Conservation (phyloP, 2,329 filamentous ascomycete genomes). For the Claviceps spartinae region DNA sequence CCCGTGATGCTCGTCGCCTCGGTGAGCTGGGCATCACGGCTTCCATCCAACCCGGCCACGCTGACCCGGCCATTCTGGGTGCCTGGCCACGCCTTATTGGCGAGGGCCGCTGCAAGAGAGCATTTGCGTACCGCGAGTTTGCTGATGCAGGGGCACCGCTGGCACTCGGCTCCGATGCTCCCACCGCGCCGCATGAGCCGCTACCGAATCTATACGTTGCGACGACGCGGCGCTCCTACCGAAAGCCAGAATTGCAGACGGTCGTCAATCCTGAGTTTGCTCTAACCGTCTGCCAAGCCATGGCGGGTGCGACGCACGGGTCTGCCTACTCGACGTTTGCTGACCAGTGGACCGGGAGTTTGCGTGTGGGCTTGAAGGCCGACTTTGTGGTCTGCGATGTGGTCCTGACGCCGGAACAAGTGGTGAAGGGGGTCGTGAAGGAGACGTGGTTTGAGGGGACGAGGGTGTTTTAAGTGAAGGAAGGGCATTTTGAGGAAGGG, state of each 20-base stretch:
- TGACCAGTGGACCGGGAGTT: constrained; percentile 37
- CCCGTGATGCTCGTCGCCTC: constrained; percentile 40
- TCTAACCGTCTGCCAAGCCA: constrained; percentile 37
- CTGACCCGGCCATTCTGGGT: constrained; percentile 45
- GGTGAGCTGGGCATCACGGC: constrained; percentile 47
- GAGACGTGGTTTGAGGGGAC: constrained; percentile 42
- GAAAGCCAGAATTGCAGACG: constrained; percentile 28
- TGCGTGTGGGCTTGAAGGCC: constrained; percentile 38
- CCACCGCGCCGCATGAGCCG: constrained; percentile 42
- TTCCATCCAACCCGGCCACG: constrained; percentile 43
- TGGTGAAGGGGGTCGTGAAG: constrained; percentile 30
- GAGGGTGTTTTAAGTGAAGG: constrained; percentile 20
- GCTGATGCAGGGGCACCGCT: constrained; percentile 37
- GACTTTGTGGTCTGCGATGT: constrained; percentile 43
- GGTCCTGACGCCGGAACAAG: constrained; percentile 30
- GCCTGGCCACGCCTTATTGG: constrained; percentile 49
- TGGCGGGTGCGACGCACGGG: constrained; percentile 40
- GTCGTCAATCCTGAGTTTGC: constrained; percentile 39
- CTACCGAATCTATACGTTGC: constrained; percentile 45
- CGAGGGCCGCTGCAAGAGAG: constrained; percentile 36
- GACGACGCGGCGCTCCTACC: constrained; percentile 40
- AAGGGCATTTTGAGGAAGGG: neutral
- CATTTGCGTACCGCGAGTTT: constrained; percentile 52
- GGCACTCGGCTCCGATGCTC: constrained; percentile 45
- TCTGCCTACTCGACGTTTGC: constrained; percentile 46